phyloP scores from a whole-genome alignment of 108 stramenopile genomes.

The Aureococcus anophagefferens region DNA sequence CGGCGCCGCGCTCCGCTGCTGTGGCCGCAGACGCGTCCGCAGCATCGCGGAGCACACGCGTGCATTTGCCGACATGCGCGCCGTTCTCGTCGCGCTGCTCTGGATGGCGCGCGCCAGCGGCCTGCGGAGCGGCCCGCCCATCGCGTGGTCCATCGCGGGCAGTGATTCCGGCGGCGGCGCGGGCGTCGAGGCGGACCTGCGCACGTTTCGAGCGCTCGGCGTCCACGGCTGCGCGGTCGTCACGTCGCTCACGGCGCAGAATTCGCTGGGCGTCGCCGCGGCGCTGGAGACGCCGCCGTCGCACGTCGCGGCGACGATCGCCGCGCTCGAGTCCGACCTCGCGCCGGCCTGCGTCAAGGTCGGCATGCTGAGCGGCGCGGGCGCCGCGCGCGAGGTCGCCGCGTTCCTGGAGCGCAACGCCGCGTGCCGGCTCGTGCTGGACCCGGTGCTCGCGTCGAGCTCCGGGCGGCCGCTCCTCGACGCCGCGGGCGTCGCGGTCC shows the following conservation, averaged over 20 bases:
- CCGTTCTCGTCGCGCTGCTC: too few species aligned
- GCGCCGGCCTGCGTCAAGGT: conserved; percentile 71
- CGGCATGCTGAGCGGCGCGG: conserved; percentile 73
- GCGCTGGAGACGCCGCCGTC: neutral
- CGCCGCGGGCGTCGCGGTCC: conserved; percentile 55
- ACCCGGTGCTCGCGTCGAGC: conserved; percentile 85
- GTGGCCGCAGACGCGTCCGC: too few species aligned
- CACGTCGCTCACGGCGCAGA: conserved; percentile 79
- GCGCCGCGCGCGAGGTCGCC: conserved; percentile 58
- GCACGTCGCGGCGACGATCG: neutral
- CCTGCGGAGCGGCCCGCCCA: conserved; percentile 23
- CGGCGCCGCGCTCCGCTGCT: too few species aligned
- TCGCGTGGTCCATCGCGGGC: conserved; percentile 87
- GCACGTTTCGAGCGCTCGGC: conserved; percentile 56
- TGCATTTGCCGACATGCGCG: too few species aligned
- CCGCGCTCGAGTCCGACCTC: conserved; percentile 56
- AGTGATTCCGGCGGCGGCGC: conserved; percentile 87
- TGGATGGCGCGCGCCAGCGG: too few species aligned
- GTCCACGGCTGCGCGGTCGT: conserved; percentile 82
- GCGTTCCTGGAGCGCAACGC: conserved; percentile 39
- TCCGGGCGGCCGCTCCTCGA: conserved; percentile 69
- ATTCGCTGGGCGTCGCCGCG: conserved; percentile 47
- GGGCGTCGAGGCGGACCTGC: conserved; percentile 84
- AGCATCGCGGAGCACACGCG: too few species aligned
- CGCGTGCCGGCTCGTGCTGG: conserved; percentile 51